phyloP scores from a whole-genome alignment of 306 rosid species.

The Citrullus mucosospermus region DNA sequence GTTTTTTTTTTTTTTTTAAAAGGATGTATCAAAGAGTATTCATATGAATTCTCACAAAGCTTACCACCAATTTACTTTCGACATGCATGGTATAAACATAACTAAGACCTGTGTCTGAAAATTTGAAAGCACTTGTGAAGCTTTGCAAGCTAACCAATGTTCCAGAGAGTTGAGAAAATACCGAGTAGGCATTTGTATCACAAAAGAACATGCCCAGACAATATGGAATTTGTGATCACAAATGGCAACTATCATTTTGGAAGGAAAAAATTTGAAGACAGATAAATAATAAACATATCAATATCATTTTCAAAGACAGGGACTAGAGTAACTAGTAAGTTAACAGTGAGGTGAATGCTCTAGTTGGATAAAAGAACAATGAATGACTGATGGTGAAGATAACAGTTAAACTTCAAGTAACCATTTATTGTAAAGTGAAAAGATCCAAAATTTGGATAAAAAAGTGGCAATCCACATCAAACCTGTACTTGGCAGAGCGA shows the following conservation, averaged over 20 bases:
- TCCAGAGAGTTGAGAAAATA: background rate
- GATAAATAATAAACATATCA: background rate
- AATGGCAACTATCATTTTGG: background rate
- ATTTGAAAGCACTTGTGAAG: background rate
- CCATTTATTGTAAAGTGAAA: background rate
- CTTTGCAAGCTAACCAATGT: background rate
- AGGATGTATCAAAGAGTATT: too few species aligned
- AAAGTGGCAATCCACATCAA: slow-evolving; percentile 2
- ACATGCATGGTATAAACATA: background rate
- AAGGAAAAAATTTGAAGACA: background rate
- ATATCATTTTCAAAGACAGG: background rate
- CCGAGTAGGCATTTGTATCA: background rate
- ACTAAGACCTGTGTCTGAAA: background rate
- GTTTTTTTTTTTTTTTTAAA: too few species aligned
- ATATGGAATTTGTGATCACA: background rate
- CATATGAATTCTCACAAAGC: too few species aligned
- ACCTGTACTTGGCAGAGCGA: slow-evolving; percentile 83
- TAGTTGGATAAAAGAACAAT: background rate
- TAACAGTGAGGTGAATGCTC: background rate
- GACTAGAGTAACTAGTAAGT: background rate
- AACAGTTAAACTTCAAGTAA: background rate
- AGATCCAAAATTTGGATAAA: slow-evolving; percentile 5
- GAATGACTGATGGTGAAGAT: background rate
- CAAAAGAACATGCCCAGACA: background rate
- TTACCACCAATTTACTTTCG: background rate